A percentile compares a stretch with the other conserved stretches of the same genome.
Conservation (phyloP, 352 stramenopile species). For the Phytophthora uliginosa region DNA sequence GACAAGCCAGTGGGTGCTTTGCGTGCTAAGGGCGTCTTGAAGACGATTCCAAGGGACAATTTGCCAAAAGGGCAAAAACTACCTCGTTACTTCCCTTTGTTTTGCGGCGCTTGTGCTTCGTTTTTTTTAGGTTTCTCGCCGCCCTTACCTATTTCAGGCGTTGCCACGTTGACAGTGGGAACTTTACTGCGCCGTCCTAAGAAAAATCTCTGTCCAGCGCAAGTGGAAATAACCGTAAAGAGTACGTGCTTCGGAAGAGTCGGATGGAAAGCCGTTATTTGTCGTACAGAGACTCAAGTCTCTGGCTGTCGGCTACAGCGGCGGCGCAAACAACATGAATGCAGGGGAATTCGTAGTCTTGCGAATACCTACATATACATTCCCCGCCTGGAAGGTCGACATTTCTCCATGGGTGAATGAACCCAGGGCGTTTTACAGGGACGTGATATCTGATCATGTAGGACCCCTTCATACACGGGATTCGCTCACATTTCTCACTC, state of each 20-base stretch:
- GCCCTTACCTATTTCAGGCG: too few species aligned
- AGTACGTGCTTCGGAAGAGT: neutral
- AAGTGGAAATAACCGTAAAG: neutral
- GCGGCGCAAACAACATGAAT: neutral
- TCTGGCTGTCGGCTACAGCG: neutral
- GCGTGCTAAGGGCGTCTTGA: neutral
- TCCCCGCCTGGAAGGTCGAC: neutral
- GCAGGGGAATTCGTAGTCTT: neutral
- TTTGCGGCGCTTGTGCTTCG: too few species aligned
- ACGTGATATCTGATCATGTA: too few species aligned
- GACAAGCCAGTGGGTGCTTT: neutral
- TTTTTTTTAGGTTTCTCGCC: too few species aligned
- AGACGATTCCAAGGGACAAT: neutral
- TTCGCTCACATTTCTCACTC: too few species aligned
- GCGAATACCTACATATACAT: neutral
- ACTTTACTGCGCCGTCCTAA: neutral
- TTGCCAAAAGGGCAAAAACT: neutral
- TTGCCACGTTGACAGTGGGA: too few species aligned
- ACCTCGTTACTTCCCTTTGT: too few species aligned
- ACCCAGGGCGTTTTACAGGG: too few species aligned
- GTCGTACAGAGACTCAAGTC: neutral
- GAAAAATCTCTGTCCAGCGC: neutral
- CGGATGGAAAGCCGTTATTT: neutral
- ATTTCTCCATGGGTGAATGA: too few species aligned
- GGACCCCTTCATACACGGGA: too few species aligned